Evolutionary conservation across 2,329 filamentous ascomycete genomes (phyloP).

Genomic region (Cladosporium sp.): DNA sequence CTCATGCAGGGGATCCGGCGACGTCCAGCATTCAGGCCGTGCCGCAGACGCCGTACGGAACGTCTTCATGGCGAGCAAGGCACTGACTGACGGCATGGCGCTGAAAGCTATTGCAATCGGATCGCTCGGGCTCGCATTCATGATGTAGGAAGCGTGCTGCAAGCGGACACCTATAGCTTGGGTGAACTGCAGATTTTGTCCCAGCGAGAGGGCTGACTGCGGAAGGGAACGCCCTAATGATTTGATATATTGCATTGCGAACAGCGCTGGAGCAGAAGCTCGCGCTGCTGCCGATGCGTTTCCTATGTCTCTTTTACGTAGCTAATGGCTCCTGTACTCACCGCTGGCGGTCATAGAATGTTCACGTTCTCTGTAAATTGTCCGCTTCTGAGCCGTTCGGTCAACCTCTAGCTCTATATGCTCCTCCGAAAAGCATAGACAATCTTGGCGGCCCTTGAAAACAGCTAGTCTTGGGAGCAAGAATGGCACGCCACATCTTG

Average conservation of each 20-base stretch:
- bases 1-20: constrained; percentile 1
- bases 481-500: no score
- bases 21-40: constrained; percentile 11
- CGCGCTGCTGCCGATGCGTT: neutral
- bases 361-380: no score
- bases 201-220: no score
- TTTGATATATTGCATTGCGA: neutral
- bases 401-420: no score
- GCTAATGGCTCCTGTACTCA: no score
- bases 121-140: constrained; percentile 2
- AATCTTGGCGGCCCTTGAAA: no score
- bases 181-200: no score
- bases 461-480: no score
- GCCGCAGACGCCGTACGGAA: constrained; percentile 14
- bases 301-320: neutral
- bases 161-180: neutral
- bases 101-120: constrained; percentile 8
- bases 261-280: constrained; percentile 4
- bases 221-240: no score
- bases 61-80: constrained; percentile 12
- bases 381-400: no score
- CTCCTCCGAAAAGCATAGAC: no score
- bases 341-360: no score
- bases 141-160: neutral
- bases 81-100: constrained; percentile 17